Base-by-base conservation (phyloP, 345 rosid genomes). In the Lepidium sativum region DNA sequence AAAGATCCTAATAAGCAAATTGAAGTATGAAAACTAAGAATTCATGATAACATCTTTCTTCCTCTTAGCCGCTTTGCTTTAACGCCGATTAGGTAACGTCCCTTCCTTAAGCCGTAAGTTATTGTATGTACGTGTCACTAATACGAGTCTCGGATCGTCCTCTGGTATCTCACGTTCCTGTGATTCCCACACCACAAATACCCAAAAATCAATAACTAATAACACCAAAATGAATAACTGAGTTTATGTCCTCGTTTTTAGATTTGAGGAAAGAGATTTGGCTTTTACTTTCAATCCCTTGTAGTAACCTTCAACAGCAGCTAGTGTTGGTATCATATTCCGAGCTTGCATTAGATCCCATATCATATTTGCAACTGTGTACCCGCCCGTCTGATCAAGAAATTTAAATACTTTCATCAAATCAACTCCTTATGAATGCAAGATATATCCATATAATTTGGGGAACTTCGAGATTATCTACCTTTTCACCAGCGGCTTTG, bases 331-430 rank as follows among this genome's bases (percentile, higher is more conserved):
- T 27, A 20, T 2, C 21, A 20, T 20, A 20, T 20, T 20, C 2
- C 91, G 91, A 47, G 86, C 76, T 78, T 80, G 90, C 92, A 88
- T 85, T 69, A 94, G 67, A 78, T 94, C 96, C 99, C 99, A 94
- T 71, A 88, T 67, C 65, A 66, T 83, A 78, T 94, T 90, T 65
- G 99, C 97, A 56, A 71, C 80, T 14, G 89, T 82, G 73, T 86
- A 94, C 33, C 95, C 99, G 56, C 97, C 97, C 14, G 79, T 78
- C 99, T 88, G 87, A 27, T 27, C 31, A 27, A 5, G 31, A 27
- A 27, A 5, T 27, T 27, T 27, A 27, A 27, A 27, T 27, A 27
- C 48, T 20, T 41, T 16, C 15, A 6, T 27, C 31, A 43, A 67
- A 45, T 15, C 35, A 65, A 33, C 47, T 58, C 48, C 14, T 38